Evolutionary conservation across 108 stramenopile genomes (phyloP), one percentile per base, ranked within the genome.

Genomic region (Schizochytrium sp.): DNA sequence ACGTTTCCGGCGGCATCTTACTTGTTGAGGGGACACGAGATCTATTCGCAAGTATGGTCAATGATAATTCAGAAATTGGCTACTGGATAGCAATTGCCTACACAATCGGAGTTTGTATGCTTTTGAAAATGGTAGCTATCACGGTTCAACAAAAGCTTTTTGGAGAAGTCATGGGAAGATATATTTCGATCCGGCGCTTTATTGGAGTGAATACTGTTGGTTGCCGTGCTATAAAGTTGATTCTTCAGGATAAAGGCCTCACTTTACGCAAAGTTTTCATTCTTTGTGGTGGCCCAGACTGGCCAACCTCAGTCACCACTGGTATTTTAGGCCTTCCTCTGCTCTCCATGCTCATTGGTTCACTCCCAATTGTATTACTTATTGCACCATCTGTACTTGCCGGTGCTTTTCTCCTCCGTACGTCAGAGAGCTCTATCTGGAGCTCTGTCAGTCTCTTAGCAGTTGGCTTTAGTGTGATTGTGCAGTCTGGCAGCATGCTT

Each of bases 251-350:
- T 40, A 47, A 38, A n/a, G 76, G 76, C 5, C 53, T 83, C 3
- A 55, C 15, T 47, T 5, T 10, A 53, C 47, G 76, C 76, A 83
- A 83, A 40, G 76, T 94, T 13, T 72, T 91, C 12, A 92, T 95
- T 15, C 88, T 95, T 58, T 89, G 93, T 88, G 95, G 95, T 15
- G 94, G 94, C 13, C 94, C 94, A 45, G 94, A 92, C 76, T 94
- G 92, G 90, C 93, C 93, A 64, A 94, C 94, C 4, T 91, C 90
- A 7, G 95, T 95, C 28, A 50, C 94, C 44, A 94, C 94, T 69
- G 95, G 95, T 40, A 93, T 95, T 57, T 91, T 95, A 92, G 72
- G 90, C 12, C 89, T 95, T 42, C 57, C 89, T n/a, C 73, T 95
- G 4, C 57, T 88, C n/a, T 94, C 92, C 56, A 94, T 94, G 69